A percentile compares a stretch with the other conserved stretches of the same genome.
Conservation (phyloP, 2,329 filamentous ascomycete genomes). For the Epichloe sibirici region DNA sequence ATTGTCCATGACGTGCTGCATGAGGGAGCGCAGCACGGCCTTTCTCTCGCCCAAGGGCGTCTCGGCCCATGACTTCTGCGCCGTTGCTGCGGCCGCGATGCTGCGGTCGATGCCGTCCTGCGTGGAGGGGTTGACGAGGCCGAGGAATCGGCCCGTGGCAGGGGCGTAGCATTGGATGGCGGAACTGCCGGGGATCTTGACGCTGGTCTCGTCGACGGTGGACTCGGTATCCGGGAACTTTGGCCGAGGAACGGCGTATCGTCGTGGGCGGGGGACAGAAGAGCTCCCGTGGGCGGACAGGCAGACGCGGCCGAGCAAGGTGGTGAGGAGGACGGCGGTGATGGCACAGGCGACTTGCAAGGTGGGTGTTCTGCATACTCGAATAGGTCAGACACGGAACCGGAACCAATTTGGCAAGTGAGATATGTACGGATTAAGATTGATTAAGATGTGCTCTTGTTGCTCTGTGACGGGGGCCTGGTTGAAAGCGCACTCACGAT, state of each 20-base stretch:
- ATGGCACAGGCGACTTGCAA: conserved; percentile 15
- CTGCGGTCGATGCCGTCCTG: conserved; percentile 66
- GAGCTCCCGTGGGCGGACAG: conserved; percentile 12
- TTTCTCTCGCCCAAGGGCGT: conserved; percentile 69
- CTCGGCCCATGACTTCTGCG: conserved; percentile 64
- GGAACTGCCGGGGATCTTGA: conserved; percentile 54
- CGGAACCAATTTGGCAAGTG: background rate
- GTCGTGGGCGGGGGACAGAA: conserved; percentile 31
- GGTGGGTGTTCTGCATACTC: conserved; percentile 11
- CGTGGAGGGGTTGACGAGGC: conserved; percentile 65
- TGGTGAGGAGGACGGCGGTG: conserved; percentile 16
- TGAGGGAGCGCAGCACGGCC: conserved; percentile 67
- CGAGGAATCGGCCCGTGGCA: conserved; percentile 76
- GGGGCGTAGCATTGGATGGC: conserved; percentile 79
- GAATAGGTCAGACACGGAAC: background rate
- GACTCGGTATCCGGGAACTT: conserved; percentile 42
- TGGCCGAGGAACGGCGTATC: conserved; percentile 51
- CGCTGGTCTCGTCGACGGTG: conserved; percentile 44
- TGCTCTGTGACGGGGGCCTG: background rate
- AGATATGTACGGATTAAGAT: background rate
- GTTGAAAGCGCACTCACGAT: conserved; percentile 3
- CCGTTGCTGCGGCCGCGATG: conserved; percentile 58
- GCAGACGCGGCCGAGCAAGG: conserved; percentile 18
- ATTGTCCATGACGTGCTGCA: conserved; percentile 76
- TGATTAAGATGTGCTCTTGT: too few relatives aligned